Conservation (phyloP, 108 stramenopile species). For the Epithemia pelagica region DNA sequence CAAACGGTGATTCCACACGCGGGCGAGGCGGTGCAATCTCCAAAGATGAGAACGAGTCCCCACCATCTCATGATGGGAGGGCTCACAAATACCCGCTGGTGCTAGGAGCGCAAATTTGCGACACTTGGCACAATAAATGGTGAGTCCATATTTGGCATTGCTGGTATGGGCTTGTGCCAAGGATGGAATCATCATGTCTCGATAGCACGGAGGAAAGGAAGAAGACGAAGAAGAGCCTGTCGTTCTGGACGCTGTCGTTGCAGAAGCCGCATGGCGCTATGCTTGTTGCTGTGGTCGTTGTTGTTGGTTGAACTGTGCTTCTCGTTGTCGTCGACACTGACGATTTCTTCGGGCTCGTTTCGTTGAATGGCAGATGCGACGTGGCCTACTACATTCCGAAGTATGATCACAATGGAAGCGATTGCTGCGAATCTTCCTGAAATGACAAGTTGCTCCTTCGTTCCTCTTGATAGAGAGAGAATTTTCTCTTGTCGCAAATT, state of each 20-base stretch:
- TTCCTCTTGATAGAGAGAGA: too few relatives aligned
- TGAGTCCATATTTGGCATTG: neutral
- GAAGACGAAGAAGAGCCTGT: too few relatives aligned
- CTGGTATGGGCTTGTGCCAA: neutral
- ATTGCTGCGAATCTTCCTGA: too few relatives aligned
- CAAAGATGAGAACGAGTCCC: too few relatives aligned
- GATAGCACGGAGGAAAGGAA: neutral
- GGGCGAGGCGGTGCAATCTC: neutral
- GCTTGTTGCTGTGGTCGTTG: neutral
- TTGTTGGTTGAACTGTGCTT: neutral
- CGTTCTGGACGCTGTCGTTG: too few relatives aligned
- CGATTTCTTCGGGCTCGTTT: neutral
- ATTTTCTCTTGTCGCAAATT: too few relatives aligned
- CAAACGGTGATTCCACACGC: neutral
- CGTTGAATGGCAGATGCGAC: too few relatives aligned
- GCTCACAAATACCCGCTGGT: neutral
- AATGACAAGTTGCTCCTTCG: too few relatives aligned
- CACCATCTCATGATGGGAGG: neutral
- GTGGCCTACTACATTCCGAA: too few relatives aligned
- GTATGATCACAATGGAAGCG: too few relatives aligned
- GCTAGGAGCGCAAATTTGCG: neutral
- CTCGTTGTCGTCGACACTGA: neutral
- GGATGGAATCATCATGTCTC: neutral
- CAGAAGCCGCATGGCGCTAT: neutral
- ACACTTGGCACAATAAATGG: neutral